Percentiles rank a stretch among this genome's conserved stretches.
Evolutionary conservation across 116 monocot species (phyloP).

Genomic region (Cymodocea nodosa): DNA sequence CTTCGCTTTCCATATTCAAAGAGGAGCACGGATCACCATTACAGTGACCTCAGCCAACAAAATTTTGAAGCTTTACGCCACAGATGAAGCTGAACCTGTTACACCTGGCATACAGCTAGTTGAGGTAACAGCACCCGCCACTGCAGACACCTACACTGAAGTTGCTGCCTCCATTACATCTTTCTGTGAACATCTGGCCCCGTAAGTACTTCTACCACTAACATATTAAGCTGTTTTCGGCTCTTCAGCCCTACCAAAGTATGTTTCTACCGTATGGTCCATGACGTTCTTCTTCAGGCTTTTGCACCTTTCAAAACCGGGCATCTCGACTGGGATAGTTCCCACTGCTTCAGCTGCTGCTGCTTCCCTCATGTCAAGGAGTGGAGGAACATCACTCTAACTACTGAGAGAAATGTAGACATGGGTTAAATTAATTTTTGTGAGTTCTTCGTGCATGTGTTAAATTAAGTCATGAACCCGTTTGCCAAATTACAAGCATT

Average conservation of each 20-base stretch:
- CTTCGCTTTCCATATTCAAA: slow-evolving; percentile 49
- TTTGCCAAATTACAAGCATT: too few relatives aligned
- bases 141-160: slow-evolving; percentile 68
- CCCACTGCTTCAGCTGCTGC: slow-evolving; percentile 80
- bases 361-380: slow-evolving; percentile 71
- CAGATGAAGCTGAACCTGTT: slow-evolving; percentile 73
- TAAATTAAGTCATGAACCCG: too few relatives aligned
- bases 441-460: too few relatives aligned
- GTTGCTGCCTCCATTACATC: slow-evolving; percentile 61
- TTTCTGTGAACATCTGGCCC: slow-evolving; percentile 86
- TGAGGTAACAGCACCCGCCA: slow-evolving; percentile 77
- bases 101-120: slow-evolving; percentile 78
- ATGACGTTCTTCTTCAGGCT: slow-evolving; percentile 33
- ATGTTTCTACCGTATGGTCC: background rate
- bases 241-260: background rate
- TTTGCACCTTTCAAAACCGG: slow-evolving; percentile 88
- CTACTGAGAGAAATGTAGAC: too few relatives aligned
- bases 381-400: slow-evolving; percentile 23
- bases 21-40: slow-evolving; percentile 53
- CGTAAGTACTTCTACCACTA: slow-evolving; percentile 35
- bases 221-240: background rate
- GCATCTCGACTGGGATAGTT: slow-evolving; percentile 73
- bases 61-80: slow-evolving; percentile 66
- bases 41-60: slow-evolving; percentile 70
- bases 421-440: too few relatives aligned